Conservation (phyloP, 1,139 yeast species). For the Pichia sp. region DNA sequence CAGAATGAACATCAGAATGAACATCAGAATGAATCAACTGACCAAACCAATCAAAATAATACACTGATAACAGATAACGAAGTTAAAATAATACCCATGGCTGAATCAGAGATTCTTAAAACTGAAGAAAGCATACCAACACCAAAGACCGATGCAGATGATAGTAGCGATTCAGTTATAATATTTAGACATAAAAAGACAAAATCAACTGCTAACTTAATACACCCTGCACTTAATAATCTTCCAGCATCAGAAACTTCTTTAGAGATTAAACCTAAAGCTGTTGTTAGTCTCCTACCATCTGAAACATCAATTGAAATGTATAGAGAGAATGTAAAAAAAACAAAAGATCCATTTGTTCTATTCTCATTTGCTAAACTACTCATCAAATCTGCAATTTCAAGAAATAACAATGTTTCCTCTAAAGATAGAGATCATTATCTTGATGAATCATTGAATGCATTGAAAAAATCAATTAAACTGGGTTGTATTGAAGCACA, state of each 20-base stretch:
- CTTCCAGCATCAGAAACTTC: neutral
- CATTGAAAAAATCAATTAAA: slow-evolving; percentile 67
- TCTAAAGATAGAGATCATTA: slow-evolving; percentile 39
- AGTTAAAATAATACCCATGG: neutral
- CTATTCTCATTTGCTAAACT: slow-evolving; percentile 82
- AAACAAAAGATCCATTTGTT: slow-evolving; percentile 76
- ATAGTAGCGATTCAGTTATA: neutral
- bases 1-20: no score
- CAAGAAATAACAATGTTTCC: slow-evolving; percentile 11
- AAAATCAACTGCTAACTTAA: slow-evolving; percentile 8
- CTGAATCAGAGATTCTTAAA: neutral
- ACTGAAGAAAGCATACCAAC: no score
- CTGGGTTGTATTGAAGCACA: slow-evolving; percentile 88
- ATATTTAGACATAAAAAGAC: slow-evolving; percentile 1
- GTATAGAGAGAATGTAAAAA: slow-evolving; percentile 80
- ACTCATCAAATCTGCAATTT: slow-evolving; percentile 21
- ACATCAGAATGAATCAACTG: no score
- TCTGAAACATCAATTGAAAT: slow-evolving; percentile 81
- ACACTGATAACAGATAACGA: no score
- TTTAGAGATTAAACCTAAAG: neutral
- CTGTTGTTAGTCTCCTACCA: slow-evolving; percentile 45
- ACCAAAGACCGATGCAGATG: neutral
- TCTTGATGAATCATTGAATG: slow-evolving; percentile 68
- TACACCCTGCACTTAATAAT: slow-evolving; percentile 9
- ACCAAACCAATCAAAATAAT: no score